Percentiles rank a stretch among this genome's conserved stretches.
Conservation (phyloP, 2,329 filamentous ascomycete species). For the Fusarium foetens region DNA sequence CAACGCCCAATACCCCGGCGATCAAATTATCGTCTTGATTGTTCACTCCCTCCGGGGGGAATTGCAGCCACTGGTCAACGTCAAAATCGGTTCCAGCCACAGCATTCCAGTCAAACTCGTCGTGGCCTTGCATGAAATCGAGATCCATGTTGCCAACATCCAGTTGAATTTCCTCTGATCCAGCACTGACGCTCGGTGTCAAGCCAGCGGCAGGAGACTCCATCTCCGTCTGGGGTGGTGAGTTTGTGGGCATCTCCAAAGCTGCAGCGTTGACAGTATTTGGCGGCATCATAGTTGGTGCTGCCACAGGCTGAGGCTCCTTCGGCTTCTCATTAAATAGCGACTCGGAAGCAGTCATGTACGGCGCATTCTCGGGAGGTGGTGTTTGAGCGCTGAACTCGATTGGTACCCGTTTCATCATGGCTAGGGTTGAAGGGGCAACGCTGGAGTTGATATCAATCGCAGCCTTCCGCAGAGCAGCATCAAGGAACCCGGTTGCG, state of each 20-base stretch:
- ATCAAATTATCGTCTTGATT: slow-evolving; percentile 52
- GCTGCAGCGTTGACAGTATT: slow-evolving; percentile 52
- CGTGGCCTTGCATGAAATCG: slow-evolving; percentile 58
- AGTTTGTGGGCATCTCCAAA: slow-evolving; percentile 50
- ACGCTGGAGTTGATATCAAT: slow-evolving; percentile 69
- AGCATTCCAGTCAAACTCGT: slow-evolving; percentile 65
- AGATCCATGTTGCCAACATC: slow-evolving; percentile 55
- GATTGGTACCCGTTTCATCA: slow-evolving; percentile 52
- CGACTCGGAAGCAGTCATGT: slow-evolving; percentile 55
- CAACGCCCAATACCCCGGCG: slow-evolving; percentile 47
- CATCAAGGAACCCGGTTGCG: slow-evolving; percentile 93
- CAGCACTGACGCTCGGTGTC: slow-evolving; percentile 58
- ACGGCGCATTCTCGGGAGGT: slow-evolving; percentile 62
- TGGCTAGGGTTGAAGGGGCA: slow-evolving; percentile 47
- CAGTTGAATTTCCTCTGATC: slow-evolving; percentile 53
- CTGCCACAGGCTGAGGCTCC: slow-evolving; percentile 25
- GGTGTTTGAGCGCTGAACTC: slow-evolving; percentile 59
- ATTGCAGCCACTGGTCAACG: slow-evolving; percentile 69
- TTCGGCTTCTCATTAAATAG: slow-evolving; percentile 50
- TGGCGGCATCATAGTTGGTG: slow-evolving; percentile 49
- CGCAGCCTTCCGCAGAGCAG: slow-evolving; percentile 86
- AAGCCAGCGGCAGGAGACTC: slow-evolving; percentile 52
- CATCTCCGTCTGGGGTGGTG: slow-evolving; percentile 58
- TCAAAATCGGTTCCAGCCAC: slow-evolving; percentile 64
- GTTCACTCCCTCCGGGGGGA: slow-evolving; percentile 61